Base-by-base conservation (phyloP, 2,329 filamentous ascomycete species). In the Pseudonectria foliicola region DNA sequence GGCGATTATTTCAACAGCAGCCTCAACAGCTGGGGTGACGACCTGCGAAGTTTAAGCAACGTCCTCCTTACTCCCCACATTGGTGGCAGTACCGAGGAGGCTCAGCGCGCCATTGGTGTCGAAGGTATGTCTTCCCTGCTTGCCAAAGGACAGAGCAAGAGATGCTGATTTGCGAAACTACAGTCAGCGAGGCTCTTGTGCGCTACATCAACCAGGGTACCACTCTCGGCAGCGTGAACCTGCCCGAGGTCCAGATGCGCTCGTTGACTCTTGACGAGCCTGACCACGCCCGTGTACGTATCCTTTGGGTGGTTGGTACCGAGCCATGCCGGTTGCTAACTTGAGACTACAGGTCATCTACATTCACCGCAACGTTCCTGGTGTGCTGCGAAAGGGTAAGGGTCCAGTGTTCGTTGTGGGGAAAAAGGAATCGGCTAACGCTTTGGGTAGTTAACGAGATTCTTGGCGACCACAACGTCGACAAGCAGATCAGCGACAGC, bases 401-500 rank as follows among this genome's bases (percentile, higher is more conserved):
- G 21, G 31, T 15, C 14, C n/a, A 24, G n/a, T n/a, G 35, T 8
- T 28, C 18, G 12, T 18, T 15, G 12, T 8, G 7, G n/a, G 10
- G 10, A 27, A 16, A 26, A 28, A 16, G 6, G 13, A 14, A 13
- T 21, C n/a, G 7, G 6, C 40, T 45, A 14, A 45, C 35, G 12
- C 10, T 21, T 21, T 21, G 3, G 27, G 10, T 44, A 81, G 92
- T 98, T 48, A 98, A 98, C 70, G 85, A 92, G 55, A 87, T 96
- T 43, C 74, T 98, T 31, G 85, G 84, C 28, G 81, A 93, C 54
- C 89, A 98, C 70, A 98, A 98, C 61, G 89, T 98, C 50, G 90
- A 95, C 68, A 96, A 96, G 73, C 92, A 98, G 66, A 96, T 93
- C 70, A 92, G 86, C 33, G 92, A 96, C 61, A 94, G 85, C 64